phyloP scores from a whole-genome alignment of 2,329 filamentous ascomycete genomes.

The Dendryphion nanum region DNA sequence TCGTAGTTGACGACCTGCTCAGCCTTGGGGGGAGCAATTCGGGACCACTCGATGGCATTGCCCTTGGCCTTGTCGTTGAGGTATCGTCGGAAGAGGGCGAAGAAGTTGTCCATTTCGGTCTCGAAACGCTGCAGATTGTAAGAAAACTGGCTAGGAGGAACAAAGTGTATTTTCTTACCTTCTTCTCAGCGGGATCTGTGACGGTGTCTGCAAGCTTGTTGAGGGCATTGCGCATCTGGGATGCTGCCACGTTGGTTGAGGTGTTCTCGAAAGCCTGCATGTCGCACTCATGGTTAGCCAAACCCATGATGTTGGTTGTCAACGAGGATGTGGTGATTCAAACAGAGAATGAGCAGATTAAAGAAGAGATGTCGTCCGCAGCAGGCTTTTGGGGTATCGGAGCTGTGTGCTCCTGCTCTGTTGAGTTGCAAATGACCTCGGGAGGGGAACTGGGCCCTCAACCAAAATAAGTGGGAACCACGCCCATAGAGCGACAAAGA shows the following conservation, averaged over 20 bases:
- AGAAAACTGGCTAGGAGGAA: background rate
- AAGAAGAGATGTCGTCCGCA: too few relatives aligned
- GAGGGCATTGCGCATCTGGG: constrained; percentile 97
- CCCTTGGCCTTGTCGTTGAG: constrained; percentile 99
- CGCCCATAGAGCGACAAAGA: too few relatives aligned
- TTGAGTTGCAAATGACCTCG: too few relatives aligned
- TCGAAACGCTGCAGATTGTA: constrained; percentile 71
- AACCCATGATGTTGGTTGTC: too few relatives aligned
- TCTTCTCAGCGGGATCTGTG: constrained; percentile 71
- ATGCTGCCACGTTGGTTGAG: constrained; percentile 94
- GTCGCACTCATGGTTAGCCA: background rate
- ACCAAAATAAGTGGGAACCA: too few relatives aligned
- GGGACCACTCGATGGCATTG: constrained; percentile 93
- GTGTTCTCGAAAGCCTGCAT: constrained; percentile 96
- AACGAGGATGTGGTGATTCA: too few relatives aligned
- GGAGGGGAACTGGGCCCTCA: too few relatives aligned
- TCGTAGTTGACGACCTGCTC: constrained; percentile 96
- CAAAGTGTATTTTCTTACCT: constrained; percentile 56
- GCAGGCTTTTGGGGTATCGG: too few relatives aligned
- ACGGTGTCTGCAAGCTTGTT: constrained; percentile 91
- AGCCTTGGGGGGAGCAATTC: constrained; percentile 88
- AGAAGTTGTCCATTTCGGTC: constrained; percentile 99
- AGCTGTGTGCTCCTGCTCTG: too few relatives aligned
- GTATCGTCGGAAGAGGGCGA: constrained; percentile 96
- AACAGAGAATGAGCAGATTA: too few relatives aligned